These are phyloP conservation scores for Drechslerella dactyloides DNA, from an alignment of 2,329 filamentous ascomycete species.

Conservation along the genomic window DNA sequence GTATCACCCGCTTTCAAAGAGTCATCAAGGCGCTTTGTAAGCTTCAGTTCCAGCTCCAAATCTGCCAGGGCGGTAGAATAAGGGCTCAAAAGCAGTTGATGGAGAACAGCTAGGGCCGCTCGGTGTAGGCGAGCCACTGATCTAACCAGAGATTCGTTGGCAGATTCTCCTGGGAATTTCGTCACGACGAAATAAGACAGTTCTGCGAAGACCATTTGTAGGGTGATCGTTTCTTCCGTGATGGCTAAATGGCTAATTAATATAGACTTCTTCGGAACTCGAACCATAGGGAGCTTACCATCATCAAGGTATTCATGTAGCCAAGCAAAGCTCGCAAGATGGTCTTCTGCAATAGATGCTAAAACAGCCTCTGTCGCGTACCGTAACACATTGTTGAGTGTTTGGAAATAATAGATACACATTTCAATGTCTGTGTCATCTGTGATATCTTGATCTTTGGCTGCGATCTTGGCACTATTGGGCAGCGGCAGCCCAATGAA, in stretches of 20 bases:
- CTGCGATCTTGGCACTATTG: slow-evolving; percentile 54
- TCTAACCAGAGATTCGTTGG: slow-evolving; percentile 56
- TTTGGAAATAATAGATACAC: slow-evolving; percentile 77
- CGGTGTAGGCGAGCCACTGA: slow-evolving; percentile 73
- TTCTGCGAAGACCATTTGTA: slow-evolving; percentile 73
- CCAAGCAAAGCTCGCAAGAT: slow-evolving; percentile 20
- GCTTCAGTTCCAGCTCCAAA: slow-evolving; percentile 72
- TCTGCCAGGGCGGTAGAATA: slow-evolving; percentile 67
- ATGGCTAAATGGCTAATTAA: slow-evolving; percentile 19
- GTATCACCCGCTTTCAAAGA: slow-evolving; percentile 68
- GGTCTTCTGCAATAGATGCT: slow-evolving; percentile 28
- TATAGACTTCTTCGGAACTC: neutral
- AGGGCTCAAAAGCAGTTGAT: slow-evolving; percentile 71
- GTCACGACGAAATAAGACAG: slow-evolving; percentile 64
- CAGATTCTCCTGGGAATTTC: slow-evolving; percentile 62
- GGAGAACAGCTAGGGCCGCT: slow-evolving; percentile 72
- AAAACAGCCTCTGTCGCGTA: slow-evolving; percentile 57
- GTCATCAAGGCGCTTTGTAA: slow-evolving; percentile 72
- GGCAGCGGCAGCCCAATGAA: slow-evolving; percentile 60
- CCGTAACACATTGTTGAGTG: slow-evolving; percentile 74
- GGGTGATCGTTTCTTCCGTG: slow-evolving; percentile 64
- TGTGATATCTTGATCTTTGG: slow-evolving; percentile 57
- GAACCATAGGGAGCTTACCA: slow-evolving; percentile 39
- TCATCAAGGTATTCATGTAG: slow-evolving; percentile 48
- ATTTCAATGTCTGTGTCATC: slow-evolving; percentile 74